Percentiles rank a stretch among this genome's conserved stretches.
Evolutionary conservation across 2,329 filamentous ascomycete species (phyloP).

Genomic region (Sporothrix phasma): DNA sequence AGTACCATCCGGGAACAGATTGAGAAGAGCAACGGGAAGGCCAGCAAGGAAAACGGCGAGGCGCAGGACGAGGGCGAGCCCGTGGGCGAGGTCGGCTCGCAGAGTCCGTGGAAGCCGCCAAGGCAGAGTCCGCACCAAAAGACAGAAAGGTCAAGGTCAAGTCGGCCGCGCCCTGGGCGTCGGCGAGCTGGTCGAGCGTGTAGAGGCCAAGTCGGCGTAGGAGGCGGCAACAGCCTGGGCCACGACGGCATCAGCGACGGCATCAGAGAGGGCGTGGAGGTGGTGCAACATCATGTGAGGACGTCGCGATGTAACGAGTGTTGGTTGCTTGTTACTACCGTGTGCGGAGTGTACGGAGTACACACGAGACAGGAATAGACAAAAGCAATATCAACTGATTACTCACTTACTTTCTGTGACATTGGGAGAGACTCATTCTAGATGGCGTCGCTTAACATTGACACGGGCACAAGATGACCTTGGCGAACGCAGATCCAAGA

Average conservation of each 20-base stretch:
- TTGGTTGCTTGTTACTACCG: too few species aligned
- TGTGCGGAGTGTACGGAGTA: background rate
- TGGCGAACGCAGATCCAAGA: too few species aligned
- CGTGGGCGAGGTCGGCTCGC: slow-evolving; percentile 55
- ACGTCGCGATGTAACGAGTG: background rate
- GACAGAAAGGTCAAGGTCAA: slow-evolving; percentile 73
- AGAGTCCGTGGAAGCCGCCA: slow-evolving; percentile 24
- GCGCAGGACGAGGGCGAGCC: slow-evolving; percentile 56
- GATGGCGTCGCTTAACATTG: too few species aligned
- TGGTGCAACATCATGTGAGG: too few species aligned
- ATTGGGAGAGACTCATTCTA: too few species aligned
- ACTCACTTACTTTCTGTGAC: background rate
- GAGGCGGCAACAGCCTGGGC: background rate
- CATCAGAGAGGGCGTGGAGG: too few species aligned
- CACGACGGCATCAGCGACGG: too few species aligned
- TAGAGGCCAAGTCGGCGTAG: slow-evolving; percentile 39
- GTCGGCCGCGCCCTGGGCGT: slow-evolving; percentile 74
- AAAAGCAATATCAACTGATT: background rate
- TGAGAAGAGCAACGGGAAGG: slow-evolving; percentile 24
- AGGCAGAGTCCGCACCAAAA: slow-evolving; percentile 18
- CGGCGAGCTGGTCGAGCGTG: slow-evolving; percentile 64
- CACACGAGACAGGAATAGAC: background rate
- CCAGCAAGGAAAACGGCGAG: slow-evolving; percentile 24
- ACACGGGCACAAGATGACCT: too few species aligned
- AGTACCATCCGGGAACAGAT: slow-evolving; percentile 44